phyloP scores from a whole-genome alignment of 1,139 yeast genomes.

The Lodderomyces orthopsilosis region DNA sequence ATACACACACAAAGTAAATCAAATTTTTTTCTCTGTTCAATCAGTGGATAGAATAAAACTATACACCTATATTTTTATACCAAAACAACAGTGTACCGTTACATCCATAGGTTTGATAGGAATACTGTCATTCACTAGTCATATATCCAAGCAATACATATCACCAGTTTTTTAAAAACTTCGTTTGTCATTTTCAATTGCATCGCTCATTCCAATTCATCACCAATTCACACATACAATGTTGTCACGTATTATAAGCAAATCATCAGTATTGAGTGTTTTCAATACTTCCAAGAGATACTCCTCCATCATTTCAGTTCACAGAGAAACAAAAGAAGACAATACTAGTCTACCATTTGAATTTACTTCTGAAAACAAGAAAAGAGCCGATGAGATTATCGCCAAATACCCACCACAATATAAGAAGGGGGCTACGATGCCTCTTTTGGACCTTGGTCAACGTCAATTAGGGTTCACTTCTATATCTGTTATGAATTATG shows the following conservation, averaged over 20 bases:
- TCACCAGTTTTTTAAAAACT: too few species aligned
- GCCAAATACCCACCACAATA: conserved; percentile 84
- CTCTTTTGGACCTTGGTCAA: conserved; percentile 81
- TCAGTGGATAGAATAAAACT: too few species aligned
- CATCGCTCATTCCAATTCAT: too few species aligned
- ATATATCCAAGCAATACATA: too few species aligned
- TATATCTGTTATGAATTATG: conserved; percentile 89
- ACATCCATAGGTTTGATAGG: too few species aligned
- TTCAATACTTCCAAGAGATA: conserved; percentile 21
- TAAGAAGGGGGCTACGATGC: conserved; percentile 88
- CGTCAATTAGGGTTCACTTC: conserved; percentile 88
- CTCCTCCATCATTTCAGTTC: conserved; percentile 58
- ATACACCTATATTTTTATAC: too few species aligned
- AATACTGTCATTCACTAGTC: too few species aligned
- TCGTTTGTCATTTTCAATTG: neutral
- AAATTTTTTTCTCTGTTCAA: neutral
- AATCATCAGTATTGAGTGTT: conserved; percentile 4
- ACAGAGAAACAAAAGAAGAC: conserved; percentile 69
- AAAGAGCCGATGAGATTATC: conserved; percentile 70
- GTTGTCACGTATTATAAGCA: conserved; percentile 14
- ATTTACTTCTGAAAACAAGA: conserved; percentile 65
- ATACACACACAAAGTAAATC: neutral
- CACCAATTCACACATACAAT: conserved; percentile 7
- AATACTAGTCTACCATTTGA: conserved; percentile 71
- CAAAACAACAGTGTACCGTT: too few species aligned